Evolutionary conservation across 2,329 filamentous ascomycete species (phyloP), one percentile per base, ranked within the genome.

Genomic region (Colletotrichum sp.): DNA sequence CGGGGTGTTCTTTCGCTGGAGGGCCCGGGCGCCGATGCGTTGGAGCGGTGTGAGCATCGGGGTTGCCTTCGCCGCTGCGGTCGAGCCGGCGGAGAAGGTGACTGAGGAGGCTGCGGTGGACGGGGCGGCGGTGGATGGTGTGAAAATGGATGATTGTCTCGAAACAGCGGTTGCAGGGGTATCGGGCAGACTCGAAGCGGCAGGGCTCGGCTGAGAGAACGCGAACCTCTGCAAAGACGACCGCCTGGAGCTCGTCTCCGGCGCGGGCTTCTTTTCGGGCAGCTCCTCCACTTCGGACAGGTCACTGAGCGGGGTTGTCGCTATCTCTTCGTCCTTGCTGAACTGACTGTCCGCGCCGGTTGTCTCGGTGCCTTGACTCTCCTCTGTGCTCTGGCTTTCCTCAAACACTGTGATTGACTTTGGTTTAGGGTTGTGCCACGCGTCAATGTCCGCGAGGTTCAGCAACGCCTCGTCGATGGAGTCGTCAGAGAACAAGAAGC

Each of bases 391-490:
- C 63, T 90, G 73, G 32, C 69, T 70, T 57, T 77, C 87, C 28
- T 87, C 85, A 74, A 89, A 91, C 8, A 91, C 85, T 4, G 83
- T 79, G 21, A 89, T 83, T 2, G 84, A 80, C 75, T 83, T 85
- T 1, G 81, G 78, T 75, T 87, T 88, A 8, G 79, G 63, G 8
- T 84, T 80, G 60, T 85, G 83, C 89, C 89, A 91, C 13, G 83
- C 85, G n/a, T 87, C 87, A 52, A 89, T 81, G 62, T 92, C 90
- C 2, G 90, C 89, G 13, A 92, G 80, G 24, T 85, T 85, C 30
- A 85, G 82, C 24, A 92, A 83, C 0, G 87, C 89, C 73, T 91
- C 90, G 32, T 92, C 90, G 55, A 92, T 84, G 0, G 90, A 91
- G 76, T 91, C 90, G 76, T 92, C 90, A 0, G 90, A 92, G 79